Base-by-base conservation (phyloP, 225 moss, liverwort and hornwort species). In the Thuidium tamariscinum region DNA sequence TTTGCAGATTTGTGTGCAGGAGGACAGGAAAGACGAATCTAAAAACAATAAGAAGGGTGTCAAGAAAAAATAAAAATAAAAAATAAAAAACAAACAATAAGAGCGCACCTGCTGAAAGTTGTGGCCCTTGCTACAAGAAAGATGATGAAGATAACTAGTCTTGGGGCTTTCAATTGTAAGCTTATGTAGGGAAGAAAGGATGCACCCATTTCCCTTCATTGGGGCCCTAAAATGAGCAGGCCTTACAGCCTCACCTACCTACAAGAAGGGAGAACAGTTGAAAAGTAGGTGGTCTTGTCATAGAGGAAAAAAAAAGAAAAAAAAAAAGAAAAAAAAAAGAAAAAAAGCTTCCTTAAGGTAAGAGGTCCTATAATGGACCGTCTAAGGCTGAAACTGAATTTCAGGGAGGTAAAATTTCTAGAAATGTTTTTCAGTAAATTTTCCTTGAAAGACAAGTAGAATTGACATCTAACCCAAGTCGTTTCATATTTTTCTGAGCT, bases 191-290 rank as follows among this genome's bases (percentile, higher is more conserved):
- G 12, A 36, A 49, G 27, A 19, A 42, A 59, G 81, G 55, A 15
- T 36, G 37, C 59, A 71, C 73, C 14, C 29, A 82, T 32, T 85
- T 82, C 11, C 88, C 52, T 29, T 65, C n/a, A 52, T 79, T 74
- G 52, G 30, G 44, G 90, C 63, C 56, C 63, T 10, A 48, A 34
- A 87, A 75, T 7, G 1, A 3, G 81, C 7, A 13, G 10, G 32
- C 77, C 63, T 44, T 44, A 14, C 56, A 19, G 27, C 7, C 27
- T 88, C 88, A 88, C 86, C 86, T 83, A 88, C 88, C 80, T 75
- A 54, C 2, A 2, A 15, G 11, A 52, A 57, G 9, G 6, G 11
- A 11, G n/a, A 71, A 36, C 65, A 81, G 84, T 87, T 91, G 87
- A 76, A 91, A 64, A 83, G 91, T 91, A 89, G 84, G 84, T 89